phyloP scores from a whole-genome alignment of 176 grass and related monocot species.

The Musa troglodytarum region DNA sequence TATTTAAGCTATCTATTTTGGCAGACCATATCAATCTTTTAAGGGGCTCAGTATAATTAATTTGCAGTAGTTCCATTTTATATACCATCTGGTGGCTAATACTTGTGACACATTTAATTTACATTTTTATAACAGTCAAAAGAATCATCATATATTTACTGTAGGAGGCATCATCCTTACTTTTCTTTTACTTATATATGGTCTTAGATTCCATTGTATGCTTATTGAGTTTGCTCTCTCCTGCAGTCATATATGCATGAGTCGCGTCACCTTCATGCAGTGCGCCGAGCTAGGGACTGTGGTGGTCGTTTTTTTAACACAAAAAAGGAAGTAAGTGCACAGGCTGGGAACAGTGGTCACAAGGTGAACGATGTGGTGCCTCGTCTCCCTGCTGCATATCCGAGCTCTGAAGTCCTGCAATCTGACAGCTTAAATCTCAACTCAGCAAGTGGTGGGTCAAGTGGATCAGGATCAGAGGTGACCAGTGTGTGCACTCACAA shows the following conservation, averaged over 20 bases:
- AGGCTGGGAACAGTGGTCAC: neutral
- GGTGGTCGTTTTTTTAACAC: slow-evolving; percentile 95
- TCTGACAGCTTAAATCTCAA: slow-evolving; percentile 42
- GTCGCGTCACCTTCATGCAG: slow-evolving; percentile 80
- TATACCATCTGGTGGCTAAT: too few species aligned
- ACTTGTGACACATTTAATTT: too few species aligned
- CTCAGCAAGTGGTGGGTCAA: slow-evolving; percentile 46
- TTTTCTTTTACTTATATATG: neutral
- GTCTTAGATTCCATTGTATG: neutral
- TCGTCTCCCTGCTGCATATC: slow-evolving; percentile 28
- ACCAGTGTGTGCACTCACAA: slow-evolving; percentile 48
- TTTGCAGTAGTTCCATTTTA: too few species aligned
- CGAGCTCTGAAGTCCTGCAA: slow-evolving; percentile 49
- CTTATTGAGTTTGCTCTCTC: neutral
- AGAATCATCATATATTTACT: too few species aligned
- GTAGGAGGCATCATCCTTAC: too few species aligned
- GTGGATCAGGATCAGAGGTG: slow-evolving; percentile 58
- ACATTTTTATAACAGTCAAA: too few species aligned
- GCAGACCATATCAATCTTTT: too few species aligned
- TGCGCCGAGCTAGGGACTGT: slow-evolving; percentile 62
- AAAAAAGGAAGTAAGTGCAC: slow-evolving; percentile 32
- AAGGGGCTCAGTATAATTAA: too few species aligned
- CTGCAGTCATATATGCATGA: slow-evolving; percentile 79
- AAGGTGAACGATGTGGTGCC: slow-evolving; percentile 17
- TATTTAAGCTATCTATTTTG: too few species aligned